Base-by-base conservation (phyloP, 2,329 filamentous ascomycete species). In the Apiospora sp. region DNA sequence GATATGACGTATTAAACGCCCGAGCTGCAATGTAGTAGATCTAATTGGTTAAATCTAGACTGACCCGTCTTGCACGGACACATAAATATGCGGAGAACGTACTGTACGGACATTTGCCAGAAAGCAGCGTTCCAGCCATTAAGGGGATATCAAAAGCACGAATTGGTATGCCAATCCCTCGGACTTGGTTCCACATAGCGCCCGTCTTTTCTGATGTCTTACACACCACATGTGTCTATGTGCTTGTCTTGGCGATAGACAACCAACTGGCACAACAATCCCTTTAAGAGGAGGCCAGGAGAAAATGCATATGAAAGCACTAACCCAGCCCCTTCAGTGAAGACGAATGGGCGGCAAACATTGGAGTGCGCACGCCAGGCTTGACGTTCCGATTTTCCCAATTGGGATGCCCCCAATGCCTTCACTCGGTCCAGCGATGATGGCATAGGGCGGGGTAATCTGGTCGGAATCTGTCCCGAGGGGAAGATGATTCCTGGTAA, bases 331-430 rank as follows among this genome's bases (percentile, higher is more conserved):
- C n/a, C 58, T 24, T 41, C 58, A n/a, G n/a, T 41, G 3, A 41
- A 41, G n/a, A 22, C 30, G 12, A 14, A 41, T 41, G 22, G 16
- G 10, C 22, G 2, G 12, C 16, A 5, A 41, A 22, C 2, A 64
- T 19, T 64, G 22, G 10, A 13, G 22, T 41, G 10, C n/a, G 34
- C 34, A 12, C 19, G 58, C 4, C 30, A 64, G 34, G 58, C 58
- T 41, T n/a, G 58, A 64, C 58, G 58, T 41, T 34, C 58, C 34
- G 58, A 41, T 64, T 37, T 64, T 41, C 58, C 58, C 58, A 64
- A 41, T 64, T 41, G 34, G 58, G 58, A 64, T 7, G 34, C n/a
- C 34, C 22, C 58, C 34, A 22, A 64, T 19, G 10, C 14, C 58
- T 41, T 13, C 34, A 41, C 24, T 64, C 58, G 58, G 34, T 19